phyloP scores from a whole-genome alignment of 192 early-diverging fungal genomes.

The Pilaira anomala region DNA sequence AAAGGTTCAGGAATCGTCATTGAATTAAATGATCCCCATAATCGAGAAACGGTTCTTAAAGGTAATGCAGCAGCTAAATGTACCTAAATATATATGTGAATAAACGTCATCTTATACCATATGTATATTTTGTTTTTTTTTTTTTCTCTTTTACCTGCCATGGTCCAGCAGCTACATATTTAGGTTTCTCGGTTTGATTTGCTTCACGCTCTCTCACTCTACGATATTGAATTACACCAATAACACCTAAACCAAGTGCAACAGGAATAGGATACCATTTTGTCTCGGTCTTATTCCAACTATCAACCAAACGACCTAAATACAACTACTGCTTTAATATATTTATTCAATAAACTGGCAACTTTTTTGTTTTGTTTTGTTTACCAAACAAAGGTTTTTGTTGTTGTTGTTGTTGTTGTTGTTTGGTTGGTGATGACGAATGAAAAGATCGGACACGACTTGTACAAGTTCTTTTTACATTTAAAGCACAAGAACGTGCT shows the following conservation, averaged over 20 bases:
- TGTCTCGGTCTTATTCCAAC: conserved; percentile 49
- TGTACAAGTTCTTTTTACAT: too few species aligned
- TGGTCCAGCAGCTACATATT: conserved; percentile 69
- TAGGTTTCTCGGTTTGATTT: conserved; percentile 28
- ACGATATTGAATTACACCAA: conserved; percentile 64
- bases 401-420: too few species aligned
- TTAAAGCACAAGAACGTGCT: too few species aligned
- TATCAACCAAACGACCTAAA: conserved; percentile 18
- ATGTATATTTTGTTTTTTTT: neutral
- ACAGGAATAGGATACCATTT: conserved; percentile 75
- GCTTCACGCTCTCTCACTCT: conserved; percentile 46
- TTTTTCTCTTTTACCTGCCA: conserved; percentile 64
- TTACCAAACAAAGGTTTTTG: too few species aligned
- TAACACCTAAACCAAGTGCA: conserved; percentile 69
- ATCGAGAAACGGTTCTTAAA: conserved; percentile 81
- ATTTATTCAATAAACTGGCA: too few species aligned
- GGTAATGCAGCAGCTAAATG: conserved; percentile 85
- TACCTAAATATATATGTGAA: conserved; percentile 49
- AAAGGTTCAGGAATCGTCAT: conserved; percentile 77
- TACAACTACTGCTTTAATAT: too few species aligned
- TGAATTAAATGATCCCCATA: conserved; percentile 89
- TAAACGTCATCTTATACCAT: neutral
- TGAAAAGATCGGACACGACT: too few species aligned
- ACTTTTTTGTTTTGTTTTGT: too few species aligned
- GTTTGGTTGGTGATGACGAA: too few species aligned